Evolutionary conservation across 202 grass and related monocot species (phyloP), one percentile per base, ranked within the genome.

Genomic region (Dendrocalamus latiflorus): DNA sequence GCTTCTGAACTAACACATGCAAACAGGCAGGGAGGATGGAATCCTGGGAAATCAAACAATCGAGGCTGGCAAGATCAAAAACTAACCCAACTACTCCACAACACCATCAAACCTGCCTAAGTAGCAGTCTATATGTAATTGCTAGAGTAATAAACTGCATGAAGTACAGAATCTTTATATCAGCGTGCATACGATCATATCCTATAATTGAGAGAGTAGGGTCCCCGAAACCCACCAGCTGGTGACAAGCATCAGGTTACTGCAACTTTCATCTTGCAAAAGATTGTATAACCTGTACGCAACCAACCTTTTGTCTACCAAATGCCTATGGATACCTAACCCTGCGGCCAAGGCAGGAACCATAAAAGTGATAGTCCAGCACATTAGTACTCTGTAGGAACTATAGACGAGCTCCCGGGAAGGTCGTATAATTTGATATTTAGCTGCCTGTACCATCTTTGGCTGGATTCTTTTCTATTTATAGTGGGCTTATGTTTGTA

Each of bases 81-180:
- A n/a, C 79, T 28, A 79, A 69, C 60, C 51, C 53, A 74, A 24
- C 51, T 2, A 37, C 25, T 18, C 14, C n/a, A 18, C 66, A 21
- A 22, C 43, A 12, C 51, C 70, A 60, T 17, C 28, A 65, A 61
- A 65, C 60, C 62, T 20, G 20, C 9, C 55, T n/a, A 51, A 22
- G 43, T 11, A 21, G 54, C 30, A 63, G 22, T 41, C 48, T 33
- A 39, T 49, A 74, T 65, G 13, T 39, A 76, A 78, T 62, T 69
- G 62, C 42, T 61, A 28, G 5, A 61, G 58, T 74, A 69, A 87
- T 66, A 21, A 57, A 83, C 28, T 13, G 24, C 37, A 61, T 44
- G 14, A 81, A 33, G 74, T 25, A 47, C 76, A 85, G 51, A 83
- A 79, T 83, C 61, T 83, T 78, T 57, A 78, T 22, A 83, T 39